Conservation (phyloP, 2,329 filamentous ascomycete genomes). For the Colletotrichum lupini region DNA sequence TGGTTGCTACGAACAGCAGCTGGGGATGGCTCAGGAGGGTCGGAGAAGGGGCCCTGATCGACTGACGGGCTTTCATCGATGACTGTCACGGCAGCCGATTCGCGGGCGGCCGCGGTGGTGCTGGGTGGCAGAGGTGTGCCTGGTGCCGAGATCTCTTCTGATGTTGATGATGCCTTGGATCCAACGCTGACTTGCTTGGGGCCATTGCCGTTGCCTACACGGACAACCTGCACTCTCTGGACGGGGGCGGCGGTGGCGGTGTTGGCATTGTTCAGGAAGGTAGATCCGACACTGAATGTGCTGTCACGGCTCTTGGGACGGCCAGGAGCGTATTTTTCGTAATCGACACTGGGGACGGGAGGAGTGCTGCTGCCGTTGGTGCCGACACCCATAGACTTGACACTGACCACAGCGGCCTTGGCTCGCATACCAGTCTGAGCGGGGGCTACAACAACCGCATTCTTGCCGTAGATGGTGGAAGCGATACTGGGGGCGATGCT, state of each 20-base stretch:
- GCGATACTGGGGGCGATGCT: conserved; percentile 89
- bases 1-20: conserved; percentile 51
- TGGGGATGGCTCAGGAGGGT: conserved; percentile 54
- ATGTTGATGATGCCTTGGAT: conserved; percentile 44
- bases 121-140: conserved; percentile 30
- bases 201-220: conserved; percentile 60
- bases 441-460: conserved; percentile 83
- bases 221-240: conserved; percentile 67
- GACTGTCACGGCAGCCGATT: conserved; percentile 59
- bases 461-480: conserved; percentile 93
- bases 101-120: conserved; percentile 42
- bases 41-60: conserved; percentile 70
- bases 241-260: conserved; percentile 67
- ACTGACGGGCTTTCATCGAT: conserved; percentile 57
- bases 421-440: conserved; percentile 88
- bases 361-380: conserved; percentile 68
- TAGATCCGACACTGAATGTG: conserved; percentile 75
- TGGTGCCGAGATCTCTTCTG: conserved; percentile 25
- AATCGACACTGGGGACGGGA: conserved; percentile 79
- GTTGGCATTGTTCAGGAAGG: conserved; percentile 74
- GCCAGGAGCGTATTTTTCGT: conserved; percentile 63
- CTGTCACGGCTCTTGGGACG: conserved; percentile 66
- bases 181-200: conserved; percentile 56
- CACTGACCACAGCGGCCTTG: conserved; percentile 92
- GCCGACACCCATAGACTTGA: conserved; percentile 76